A percentile compares a stretch with the other conserved stretches of the same genome.
Conservation (phyloP, 192 early-diverging fungal species). For the Backusella australiensis region DNA sequence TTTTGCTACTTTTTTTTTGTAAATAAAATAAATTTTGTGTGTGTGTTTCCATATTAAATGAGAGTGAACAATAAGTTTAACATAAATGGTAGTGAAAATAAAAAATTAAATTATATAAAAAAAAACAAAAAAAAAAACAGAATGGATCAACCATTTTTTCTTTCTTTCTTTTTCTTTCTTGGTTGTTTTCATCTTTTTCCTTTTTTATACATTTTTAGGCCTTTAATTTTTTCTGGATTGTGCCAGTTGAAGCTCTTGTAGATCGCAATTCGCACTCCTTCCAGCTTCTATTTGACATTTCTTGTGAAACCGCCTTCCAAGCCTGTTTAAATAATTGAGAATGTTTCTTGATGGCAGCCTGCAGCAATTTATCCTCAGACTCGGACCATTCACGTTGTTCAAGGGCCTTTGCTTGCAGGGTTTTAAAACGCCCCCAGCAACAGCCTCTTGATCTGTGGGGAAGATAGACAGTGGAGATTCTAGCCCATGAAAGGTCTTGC, state of each 20-base stretch:
- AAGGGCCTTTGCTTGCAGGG: constrained; percentile 14
- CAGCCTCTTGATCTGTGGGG: constrained; percentile 29
- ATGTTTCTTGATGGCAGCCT: constrained; percentile 21
- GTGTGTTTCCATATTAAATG: not conserved
- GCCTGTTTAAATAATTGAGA: constrained; percentile 25
- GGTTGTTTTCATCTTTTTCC: not conserved
- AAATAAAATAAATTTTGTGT: not conserved
- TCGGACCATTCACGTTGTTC: constrained; percentile 19
- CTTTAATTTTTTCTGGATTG: not conserved
- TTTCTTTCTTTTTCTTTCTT: not conserved
- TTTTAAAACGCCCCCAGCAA: constrained; percentile 29
- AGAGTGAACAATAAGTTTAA: not conserved
- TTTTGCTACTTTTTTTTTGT: not conserved
- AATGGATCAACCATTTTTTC: not conserved
- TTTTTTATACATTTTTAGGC: not conserved
- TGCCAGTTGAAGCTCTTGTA: not conserved
- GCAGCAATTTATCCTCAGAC: constrained; percentile 16
- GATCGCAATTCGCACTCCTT: constrained; percentile 22
- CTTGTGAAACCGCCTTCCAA: constrained; percentile 22
- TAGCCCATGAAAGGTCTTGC: constrained; percentile 28
- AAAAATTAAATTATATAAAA: not conserved
- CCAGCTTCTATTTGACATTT: constrained; percentile 21
- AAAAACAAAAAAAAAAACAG: not conserved
- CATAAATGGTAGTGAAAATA: not conserved
- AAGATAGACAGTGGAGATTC: constrained; percentile 26